Percentiles rank a stretch among this genome's conserved stretches.
These are phyloP conservation scores for Lanmaoa pseudosensibilis DNA, from an alignment of 768 basidiomycete genomes.

Conservation along the genomic window DNA sequence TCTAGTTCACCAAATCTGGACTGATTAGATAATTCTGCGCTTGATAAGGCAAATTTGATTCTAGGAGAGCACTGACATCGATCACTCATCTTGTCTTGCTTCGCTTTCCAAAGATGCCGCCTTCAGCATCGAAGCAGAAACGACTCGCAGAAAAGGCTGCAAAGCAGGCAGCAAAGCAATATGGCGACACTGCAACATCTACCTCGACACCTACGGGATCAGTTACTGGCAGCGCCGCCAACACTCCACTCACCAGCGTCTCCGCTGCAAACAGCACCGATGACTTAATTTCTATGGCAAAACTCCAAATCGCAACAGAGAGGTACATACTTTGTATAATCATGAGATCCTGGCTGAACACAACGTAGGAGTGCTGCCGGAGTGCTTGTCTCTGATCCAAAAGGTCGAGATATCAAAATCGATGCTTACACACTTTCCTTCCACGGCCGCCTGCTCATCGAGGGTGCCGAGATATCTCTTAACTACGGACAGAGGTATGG, in stretches of 20 bases:
- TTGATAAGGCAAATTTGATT: constrained; percentile 22
- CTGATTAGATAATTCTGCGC: constrained; percentile 28
- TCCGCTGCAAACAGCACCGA: constrained; percentile 81
- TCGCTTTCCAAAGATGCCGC: constrained; percentile 50
- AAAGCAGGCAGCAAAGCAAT: constrained; percentile 65
- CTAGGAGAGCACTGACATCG: constrained; percentile 23
- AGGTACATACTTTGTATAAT: constrained; percentile 47
- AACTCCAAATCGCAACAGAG: constrained; percentile 86
- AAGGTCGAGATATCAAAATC: constrained; percentile 96
- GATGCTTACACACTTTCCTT: constrained; percentile 94
- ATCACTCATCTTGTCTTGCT: constrained; percentile 21
- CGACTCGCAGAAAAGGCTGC: constrained; percentile 93
- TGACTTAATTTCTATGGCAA: constrained; percentile 83
- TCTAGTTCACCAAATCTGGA: constrained; percentile 7
- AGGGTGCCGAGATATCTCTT: constrained; percentile 64
- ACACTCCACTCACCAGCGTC: constrained; percentile 81
- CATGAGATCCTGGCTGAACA: constrained; percentile 4
- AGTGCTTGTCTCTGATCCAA: constrained; percentile 88
- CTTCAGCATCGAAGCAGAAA: constrained; percentile 87
- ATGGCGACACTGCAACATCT: constrained; percentile 44
- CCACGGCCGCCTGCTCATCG: constrained; percentile 86
- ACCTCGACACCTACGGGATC: constrained; percentile 67
- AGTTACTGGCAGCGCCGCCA: constrained; percentile 56
- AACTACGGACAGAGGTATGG: constrained; percentile 95
- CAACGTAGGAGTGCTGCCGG: constrained; percentile 77